Evolutionary conservation across 352 stramenopile species (phyloP).

Genomic region (Peronospora destructor): DNA sequence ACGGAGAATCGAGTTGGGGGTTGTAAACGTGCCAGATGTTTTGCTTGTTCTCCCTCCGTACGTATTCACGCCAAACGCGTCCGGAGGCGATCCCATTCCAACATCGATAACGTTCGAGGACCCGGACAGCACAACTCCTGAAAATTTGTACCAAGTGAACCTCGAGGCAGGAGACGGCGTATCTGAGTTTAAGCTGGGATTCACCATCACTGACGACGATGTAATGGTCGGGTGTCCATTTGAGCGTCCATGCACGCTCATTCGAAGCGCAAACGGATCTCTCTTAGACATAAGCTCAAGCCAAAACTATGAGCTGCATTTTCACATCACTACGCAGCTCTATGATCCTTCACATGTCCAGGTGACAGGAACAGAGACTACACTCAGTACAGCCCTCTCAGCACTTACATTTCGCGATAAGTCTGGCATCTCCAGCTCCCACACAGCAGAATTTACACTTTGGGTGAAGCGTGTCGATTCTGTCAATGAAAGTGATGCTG

Average conservation of each 20-base stretch:
- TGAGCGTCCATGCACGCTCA: constrained; percentile 42
- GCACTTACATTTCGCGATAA: constrained; percentile 37
- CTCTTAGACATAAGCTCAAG: constrained; percentile 20
- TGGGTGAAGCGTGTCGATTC: constrained; percentile 29
- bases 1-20: constrained; percentile 44
- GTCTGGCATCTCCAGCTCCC: constrained; percentile 11
- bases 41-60: constrained; percentile 44
- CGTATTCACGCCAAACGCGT: constrained; percentile 26
- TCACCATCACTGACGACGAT: constrained; percentile 42
- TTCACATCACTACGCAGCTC: constrained; percentile 31
- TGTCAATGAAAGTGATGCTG: constrained; percentile 5
- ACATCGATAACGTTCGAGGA: constrained; percentile 53
- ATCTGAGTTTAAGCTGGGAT: constrained; percentile 39
- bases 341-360: constrained; percentile 38
- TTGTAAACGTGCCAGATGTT: constrained; percentile 41
- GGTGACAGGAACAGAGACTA: constrained; percentile 36
- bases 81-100: constrained; percentile 10
- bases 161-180: constrained; percentile 34
- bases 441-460: constrained; percentile 35
- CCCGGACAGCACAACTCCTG: constrained; percentile 29
- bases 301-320: constrained; percentile 15
- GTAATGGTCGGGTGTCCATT: constrained; percentile 43
- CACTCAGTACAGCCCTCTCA: constrained; percentile 29
- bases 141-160: constrained; percentile 37
- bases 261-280: constrained; percentile 28